Conservation (phyloP, 2,329 filamentous ascomycete genomes). For the Penicillium sumatraense region DNA sequence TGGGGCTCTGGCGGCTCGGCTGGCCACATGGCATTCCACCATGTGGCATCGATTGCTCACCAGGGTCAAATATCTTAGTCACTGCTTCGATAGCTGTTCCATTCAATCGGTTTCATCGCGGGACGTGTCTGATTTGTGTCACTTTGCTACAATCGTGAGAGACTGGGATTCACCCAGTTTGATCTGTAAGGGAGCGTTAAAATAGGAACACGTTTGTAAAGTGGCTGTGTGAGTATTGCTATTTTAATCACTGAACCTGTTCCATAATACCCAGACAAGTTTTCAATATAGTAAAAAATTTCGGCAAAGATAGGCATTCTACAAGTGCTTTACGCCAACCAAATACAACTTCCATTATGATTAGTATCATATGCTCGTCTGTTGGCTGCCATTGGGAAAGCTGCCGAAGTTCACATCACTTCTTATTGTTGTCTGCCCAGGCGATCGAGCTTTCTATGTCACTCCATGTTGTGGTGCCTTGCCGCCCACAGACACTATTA, state of each 20-base stretch:
- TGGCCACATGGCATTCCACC: background rate
- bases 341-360: too few relatives aligned
- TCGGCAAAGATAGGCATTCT: too few relatives aligned
- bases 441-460: too few relatives aligned
- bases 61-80: background rate
- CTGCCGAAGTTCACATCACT: too few relatives aligned
- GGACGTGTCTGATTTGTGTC: background rate
- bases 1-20: background rate
- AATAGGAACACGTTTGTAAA: background rate
- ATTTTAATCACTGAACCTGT: too few relatives aligned
- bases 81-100: background rate
- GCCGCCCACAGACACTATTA: too few relatives aligned
- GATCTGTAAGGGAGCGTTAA: background rate
- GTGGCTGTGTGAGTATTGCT: background rate
- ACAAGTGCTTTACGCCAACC: too few relatives aligned
- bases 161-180: background rate
- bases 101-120: background rate
- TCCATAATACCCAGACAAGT: background rate
- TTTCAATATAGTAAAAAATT: background rate
- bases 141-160: background rate
- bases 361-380: too few relatives aligned
- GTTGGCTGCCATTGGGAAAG: too few relatives aligned
- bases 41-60: background rate
- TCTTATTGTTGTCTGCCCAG: too few relatives aligned
- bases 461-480: too few relatives aligned